Evolutionary conservation across 2,329 filamentous ascomycete species (phyloP).

Genomic region (Westerdykella ornata): DNA sequence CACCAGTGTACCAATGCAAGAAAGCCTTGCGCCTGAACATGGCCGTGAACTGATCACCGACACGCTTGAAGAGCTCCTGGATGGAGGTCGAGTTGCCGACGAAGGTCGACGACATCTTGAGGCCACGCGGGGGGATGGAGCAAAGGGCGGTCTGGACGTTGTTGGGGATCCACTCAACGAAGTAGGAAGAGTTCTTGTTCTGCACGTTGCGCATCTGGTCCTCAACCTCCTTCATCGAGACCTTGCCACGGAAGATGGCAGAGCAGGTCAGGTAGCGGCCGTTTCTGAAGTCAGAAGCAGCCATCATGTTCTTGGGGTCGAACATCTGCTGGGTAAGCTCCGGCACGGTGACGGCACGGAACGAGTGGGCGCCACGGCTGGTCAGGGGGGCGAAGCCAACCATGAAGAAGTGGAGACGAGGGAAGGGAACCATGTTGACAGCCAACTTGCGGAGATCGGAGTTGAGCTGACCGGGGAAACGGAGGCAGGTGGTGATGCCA

Average conservation of each 20-base stretch:
- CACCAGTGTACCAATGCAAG: constrained; percentile 99
- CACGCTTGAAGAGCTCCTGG: constrained; percentile 99
- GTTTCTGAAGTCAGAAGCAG: constrained; percentile 98
- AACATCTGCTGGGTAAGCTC: constrained; percentile 99
- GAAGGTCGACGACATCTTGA: constrained; percentile 99
- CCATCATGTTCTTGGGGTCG: constrained; percentile 99
- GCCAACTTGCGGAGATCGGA: constrained; percentile 98
- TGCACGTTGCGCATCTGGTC: constrained; percentile 99
- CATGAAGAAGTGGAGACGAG: constrained; percentile 99
- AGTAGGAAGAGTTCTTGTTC: constrained; percentile 99
- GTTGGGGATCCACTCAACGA: constrained; percentile 99
- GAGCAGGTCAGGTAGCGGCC: constrained; percentile 99
- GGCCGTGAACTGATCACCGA: constrained; percentile 98
- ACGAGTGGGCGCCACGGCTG: constrained; percentile 82
- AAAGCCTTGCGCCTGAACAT: constrained; percentile 99
- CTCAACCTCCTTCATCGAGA: constrained; percentile 99
- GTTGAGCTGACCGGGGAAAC: constrained; percentile 99
- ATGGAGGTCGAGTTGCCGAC: constrained; percentile 99
- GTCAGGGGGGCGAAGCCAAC: constrained; percentile 98
- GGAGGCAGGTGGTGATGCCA: constrained; percentile 94
- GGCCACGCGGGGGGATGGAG: constrained; percentile 93
- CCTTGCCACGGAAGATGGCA: constrained; percentile 99
- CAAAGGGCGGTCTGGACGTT: constrained; percentile 99
- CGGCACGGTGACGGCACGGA: constrained; percentile 95
- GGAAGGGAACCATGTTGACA: constrained; percentile 99